phyloP scores from a whole-genome alignment of 2,329 filamentous ascomycete species.

The Didymella keratinophila region DNA sequence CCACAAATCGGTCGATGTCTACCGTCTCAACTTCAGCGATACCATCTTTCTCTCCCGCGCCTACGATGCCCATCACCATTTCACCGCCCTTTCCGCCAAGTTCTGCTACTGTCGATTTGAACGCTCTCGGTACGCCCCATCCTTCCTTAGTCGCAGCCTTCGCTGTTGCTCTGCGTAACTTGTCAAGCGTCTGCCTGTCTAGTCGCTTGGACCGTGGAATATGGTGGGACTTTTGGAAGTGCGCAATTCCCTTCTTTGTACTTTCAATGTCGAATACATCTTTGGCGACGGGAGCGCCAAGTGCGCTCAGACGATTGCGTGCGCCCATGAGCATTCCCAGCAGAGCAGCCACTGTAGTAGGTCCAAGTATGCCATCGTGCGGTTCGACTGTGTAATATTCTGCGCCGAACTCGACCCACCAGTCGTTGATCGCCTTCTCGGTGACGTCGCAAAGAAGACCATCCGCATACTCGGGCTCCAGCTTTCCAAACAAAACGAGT shows the following conservation, averaged over 20 bases:
- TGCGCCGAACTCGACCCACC: conserved; percentile 93
- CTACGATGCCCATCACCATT: conserved; percentile 94
- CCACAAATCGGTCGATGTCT: conserved; percentile 84
- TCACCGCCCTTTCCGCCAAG: conserved; percentile 93
- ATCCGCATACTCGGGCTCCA: conserved; percentile 89
- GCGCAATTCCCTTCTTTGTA: conserved; percentile 82
- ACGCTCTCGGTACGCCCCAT: conserved; percentile 90
- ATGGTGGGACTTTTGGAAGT: conserved; percentile 91
- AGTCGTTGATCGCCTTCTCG: conserved; percentile 87
- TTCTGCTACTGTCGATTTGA: conserved; percentile 94
- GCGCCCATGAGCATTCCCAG: conserved; percentile 89
- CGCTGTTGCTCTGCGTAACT: conserved; percentile 81
- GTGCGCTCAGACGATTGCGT: conserved; percentile 85
- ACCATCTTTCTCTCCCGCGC: conserved; percentile 80
- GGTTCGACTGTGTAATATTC: conserved; percentile 94
- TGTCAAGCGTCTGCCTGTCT: conserved; percentile 82
- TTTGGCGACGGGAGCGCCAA: conserved; percentile 83
- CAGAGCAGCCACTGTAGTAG: conserved; percentile 87
- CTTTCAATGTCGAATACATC: conserved; percentile 87
- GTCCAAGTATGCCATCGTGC: conserved; percentile 88
- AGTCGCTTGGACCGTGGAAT: conserved; percentile 78
- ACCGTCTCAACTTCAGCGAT: conserved; percentile 93
- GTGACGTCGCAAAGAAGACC: conserved; percentile 93
- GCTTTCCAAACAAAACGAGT: conserved; percentile 83
- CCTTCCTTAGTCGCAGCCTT: conserved; percentile 89